Evolutionary conservation across 2,329 filamentous ascomycete genomes (phyloP).

Genomic region (Sporothrix globosa): DNA sequence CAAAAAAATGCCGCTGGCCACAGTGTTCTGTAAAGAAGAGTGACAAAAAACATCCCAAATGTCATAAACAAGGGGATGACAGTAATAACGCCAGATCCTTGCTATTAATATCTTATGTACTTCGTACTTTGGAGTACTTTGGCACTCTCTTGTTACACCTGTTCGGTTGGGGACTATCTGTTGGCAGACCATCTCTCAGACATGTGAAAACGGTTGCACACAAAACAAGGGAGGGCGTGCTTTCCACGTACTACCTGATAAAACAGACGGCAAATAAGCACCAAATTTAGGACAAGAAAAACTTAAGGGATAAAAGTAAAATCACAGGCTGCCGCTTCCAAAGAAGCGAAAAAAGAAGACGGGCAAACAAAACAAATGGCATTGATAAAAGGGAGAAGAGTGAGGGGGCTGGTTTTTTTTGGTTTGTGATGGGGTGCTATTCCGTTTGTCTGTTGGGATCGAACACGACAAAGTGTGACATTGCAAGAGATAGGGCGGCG

Average conservation of each 20-base stretch:
- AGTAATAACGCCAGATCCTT: not conserved
- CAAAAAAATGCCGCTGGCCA: too few species aligned
- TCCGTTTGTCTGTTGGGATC: conserved; percentile 11
- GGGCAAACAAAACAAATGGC: not conserved
- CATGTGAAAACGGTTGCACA: conserved; percentile 8
- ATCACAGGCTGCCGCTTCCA: not conserved
- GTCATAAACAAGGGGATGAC: not conserved
- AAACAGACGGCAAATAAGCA: not conserved
- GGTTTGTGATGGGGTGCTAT: not conserved
- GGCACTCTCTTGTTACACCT: not conserved
- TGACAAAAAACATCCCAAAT: not conserved
- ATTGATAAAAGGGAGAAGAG: conserved; percentile 4
- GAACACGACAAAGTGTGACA: not conserved
- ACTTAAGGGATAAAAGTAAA: not conserved
- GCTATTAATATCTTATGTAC: not conserved
- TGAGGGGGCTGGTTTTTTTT: not conserved
- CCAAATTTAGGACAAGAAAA: not conserved
- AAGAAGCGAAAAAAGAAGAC: not conserved
- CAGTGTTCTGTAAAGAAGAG: too few species aligned
- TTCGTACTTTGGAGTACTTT: too few species aligned
- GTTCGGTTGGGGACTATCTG: not conserved
- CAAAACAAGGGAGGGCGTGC: not conserved
- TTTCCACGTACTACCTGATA: not conserved
- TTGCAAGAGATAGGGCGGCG: not conserved
- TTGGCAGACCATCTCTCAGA: not conserved